phyloP scores from a whole-genome alignment of 768 basidiomycete species.

The Xerocomellus intermedius region DNA sequence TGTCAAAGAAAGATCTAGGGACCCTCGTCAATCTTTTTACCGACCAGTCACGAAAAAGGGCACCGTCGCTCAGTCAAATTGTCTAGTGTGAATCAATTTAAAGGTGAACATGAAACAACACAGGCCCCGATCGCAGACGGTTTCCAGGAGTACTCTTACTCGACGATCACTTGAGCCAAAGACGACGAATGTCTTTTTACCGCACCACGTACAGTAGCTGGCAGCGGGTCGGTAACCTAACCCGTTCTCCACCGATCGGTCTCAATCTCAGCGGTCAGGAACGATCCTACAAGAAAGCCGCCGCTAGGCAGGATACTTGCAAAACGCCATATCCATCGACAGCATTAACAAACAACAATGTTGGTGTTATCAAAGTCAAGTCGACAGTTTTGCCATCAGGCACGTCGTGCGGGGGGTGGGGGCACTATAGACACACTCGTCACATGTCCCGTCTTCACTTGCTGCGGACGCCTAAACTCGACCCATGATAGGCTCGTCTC shows the following conservation, averaged over 20 bases:
- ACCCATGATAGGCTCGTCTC: too few relatives aligned
- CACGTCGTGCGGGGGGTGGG: too few relatives aligned
- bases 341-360: neutral
- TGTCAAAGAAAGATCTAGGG: conserved; percentile 8
- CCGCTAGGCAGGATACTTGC: neutral
- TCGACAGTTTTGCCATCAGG: too few relatives aligned
- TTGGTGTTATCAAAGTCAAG: neutral
- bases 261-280: neutral
- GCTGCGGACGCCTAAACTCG: neutral
- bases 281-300: neutral
- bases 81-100: too few relatives aligned
- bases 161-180: neutral
- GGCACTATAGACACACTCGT: neutral
- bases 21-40: neutral
- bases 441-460: neutral
- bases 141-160: conserved; percentile 5
- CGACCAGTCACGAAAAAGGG: neutral
- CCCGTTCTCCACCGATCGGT: neutral
- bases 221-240: neutral
- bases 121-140: conserved; percentile 4
- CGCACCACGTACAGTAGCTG: too few relatives aligned
- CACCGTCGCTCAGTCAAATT: neutral
- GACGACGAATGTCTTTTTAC: neutral
- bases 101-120: conserved; percentile 1
- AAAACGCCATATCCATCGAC: neutral